Base-by-base conservation (phyloP, 163 green algal genomes). In the Picocystis sp. region DNA sequence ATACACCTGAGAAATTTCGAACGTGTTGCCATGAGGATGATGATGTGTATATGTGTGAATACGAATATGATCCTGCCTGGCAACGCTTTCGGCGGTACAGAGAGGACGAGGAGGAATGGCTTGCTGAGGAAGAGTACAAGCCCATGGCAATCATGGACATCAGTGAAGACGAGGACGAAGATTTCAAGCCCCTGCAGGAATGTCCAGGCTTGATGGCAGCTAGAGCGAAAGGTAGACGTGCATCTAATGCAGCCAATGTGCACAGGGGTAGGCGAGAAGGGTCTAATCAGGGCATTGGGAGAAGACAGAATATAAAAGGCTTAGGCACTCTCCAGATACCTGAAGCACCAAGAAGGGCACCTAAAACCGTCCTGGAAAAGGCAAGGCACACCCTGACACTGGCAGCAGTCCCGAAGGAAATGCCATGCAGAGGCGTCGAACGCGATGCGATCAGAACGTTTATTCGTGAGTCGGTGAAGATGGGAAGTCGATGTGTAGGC, bases 31-130 rank as follows among this genome's bases (percentile, higher is more conserved):
- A 67, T 3, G 49, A 60, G 1, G 74, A 74, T 17, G 77, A 87
- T 33, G 85, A 96, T 53, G 77, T 90, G 2, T 94, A 80, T 61
- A 29, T 93, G 25, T 93, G 78, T 63, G 75, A 89, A 53, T 93
- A 91, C 47, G 61, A 79, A 55, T 96, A 96, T 58, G 74, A 93
- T 59, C 56, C 41, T 14, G 21, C 14, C n/a, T 70, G 44, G 34
- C 49, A 64, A 22, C 41, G 61, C 22, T 77, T 73, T 60, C 51
- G 43, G 43, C 55, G 67, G n/a, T 55, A 56, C 9, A 38, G 45
- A 22, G 64, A 66, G 35, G 60, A 74, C 14, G 51, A 65, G 6
- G 47, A 69, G 34, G 53, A 59, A 33, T 53, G 47, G 47, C 13
- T 44, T 25, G 47, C 17, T 25, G 29, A 45, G 8, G 35, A 53